phyloP scores from a whole-genome alignment of 2,329 filamentous ascomycete genomes.

The Aspergillus pseudoviridinutans region DNA sequence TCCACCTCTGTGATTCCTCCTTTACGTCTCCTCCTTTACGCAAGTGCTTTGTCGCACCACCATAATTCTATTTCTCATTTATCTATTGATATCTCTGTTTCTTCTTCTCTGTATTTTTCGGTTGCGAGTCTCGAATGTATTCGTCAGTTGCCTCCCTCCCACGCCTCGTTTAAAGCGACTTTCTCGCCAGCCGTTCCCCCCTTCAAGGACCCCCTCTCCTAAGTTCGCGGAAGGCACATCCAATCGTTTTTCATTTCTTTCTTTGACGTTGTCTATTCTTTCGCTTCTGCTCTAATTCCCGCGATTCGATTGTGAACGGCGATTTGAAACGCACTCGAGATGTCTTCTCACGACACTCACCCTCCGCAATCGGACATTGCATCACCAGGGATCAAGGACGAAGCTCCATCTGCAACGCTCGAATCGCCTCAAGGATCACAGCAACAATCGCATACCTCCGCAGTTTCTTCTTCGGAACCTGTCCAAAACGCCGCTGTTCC shows the following conservation, averaged over 20 bases:
- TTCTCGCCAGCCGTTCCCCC: neutral
- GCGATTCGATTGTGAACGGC: neutral
- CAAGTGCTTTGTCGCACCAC: neutral
- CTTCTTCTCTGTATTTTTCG: neutral
- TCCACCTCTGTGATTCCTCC: neutral
- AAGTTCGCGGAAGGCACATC: neutral
- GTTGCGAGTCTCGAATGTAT: neutral
- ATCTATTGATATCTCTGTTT: neutral
- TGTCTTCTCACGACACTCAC: conserved; percentile 21
- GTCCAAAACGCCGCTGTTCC: conserved; percentile 9
- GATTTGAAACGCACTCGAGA: conserved; percentile 1
- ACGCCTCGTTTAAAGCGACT: neutral
- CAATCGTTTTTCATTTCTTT: neutral
- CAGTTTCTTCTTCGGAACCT: conserved; percentile 8
- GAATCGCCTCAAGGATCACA: conserved; percentile 18
- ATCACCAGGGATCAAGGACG: conserved; percentile 13
- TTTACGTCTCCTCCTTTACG: neutral
- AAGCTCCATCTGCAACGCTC: conserved; percentile 14
- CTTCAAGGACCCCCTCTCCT: neutral
- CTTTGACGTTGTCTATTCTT: neutral
- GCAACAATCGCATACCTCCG: conserved; percentile 10
- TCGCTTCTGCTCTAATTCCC: neutral
- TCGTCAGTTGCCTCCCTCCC: neutral
- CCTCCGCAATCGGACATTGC: conserved; percentile 17
- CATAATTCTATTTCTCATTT: neutral